These are phyloP conservation scores for Lentinula raphanica DNA, from an alignment of 768 basidiomycete genomes.

Conservation along the genomic window DNA sequence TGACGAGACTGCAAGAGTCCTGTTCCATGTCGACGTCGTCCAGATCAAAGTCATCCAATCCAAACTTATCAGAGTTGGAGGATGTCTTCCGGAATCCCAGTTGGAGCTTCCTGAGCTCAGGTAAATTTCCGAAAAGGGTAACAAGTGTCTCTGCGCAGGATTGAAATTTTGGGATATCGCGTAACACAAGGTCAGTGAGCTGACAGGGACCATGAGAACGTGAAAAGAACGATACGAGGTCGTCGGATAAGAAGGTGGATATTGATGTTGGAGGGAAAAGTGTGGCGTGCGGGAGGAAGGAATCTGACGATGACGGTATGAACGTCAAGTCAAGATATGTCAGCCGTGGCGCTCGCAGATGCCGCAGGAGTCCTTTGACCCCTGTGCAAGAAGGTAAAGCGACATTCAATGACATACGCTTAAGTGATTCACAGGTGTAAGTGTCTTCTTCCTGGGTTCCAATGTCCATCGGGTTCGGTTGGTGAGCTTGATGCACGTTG, in stretches of 20 bases:
- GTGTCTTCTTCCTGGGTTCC: background rate
- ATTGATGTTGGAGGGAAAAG: background rate
- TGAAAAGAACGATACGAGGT: background rate
- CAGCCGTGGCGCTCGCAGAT: background rate
- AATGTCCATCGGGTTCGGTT: background rate
- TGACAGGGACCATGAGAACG: background rate
- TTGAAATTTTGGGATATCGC: background rate
- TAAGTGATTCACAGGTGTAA: background rate
- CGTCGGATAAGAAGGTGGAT: background rate
- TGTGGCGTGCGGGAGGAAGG: background rate
- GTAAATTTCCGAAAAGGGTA: background rate
- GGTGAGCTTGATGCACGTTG: background rate
- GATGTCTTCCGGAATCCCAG: background rate
- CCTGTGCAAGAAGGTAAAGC: background rate
- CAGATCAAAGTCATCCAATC: background rate
- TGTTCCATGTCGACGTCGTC: background rate
- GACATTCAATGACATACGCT: background rate
- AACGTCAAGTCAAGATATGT: background rate
- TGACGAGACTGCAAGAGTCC: background rate
- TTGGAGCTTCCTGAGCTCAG: background rate
- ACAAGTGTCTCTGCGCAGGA: background rate
- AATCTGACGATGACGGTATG: background rate
- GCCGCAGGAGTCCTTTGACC: background rate
- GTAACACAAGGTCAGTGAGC: background rate
- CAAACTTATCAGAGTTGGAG: background rate